phyloP scores from a whole-genome alignment of 768 basidiomycete species.

The Amanita fuliginea region DNA sequence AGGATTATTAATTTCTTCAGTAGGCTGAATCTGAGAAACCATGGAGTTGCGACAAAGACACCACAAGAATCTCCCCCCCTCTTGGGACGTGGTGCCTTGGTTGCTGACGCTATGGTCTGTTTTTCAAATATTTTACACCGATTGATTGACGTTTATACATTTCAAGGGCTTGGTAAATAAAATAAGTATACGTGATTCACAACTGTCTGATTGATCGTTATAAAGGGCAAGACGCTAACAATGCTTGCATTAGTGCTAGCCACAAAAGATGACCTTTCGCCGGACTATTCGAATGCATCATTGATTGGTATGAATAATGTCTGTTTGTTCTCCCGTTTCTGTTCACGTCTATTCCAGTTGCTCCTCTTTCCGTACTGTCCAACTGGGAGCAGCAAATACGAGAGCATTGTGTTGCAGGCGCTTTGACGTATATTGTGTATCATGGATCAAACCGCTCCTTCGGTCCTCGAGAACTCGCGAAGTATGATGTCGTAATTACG shows the following conservation, averaged over 20 bases:
- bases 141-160: neutral
- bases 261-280: slow-evolving; percentile 54
- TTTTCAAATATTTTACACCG: neutral
- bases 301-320: slow-evolving; percentile 51
- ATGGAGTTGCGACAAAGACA: slow-evolving; percentile 67
- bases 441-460: slow-evolving; percentile 60
- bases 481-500: slow-evolving; percentile 72
- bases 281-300: slow-evolving; percentile 53
- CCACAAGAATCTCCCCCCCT: slow-evolving; percentile 54
- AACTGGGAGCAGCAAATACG: slow-evolving; percentile 83
- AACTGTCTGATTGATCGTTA: slow-evolving; percentile 1
- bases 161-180: slow-evolving; percentile 32
- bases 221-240: slow-evolving; percentile 81
- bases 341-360: slow-evolving; percentile 32
- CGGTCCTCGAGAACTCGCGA: slow-evolving; percentile 44
- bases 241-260: slow-evolving; percentile 76
- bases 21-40: neutral
- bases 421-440: slow-evolving; percentile 50
- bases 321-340: neutral
- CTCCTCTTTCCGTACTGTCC: slow-evolving; percentile 73
- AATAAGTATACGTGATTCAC: slow-evolving; percentile 1
- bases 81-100: slow-evolving; percentile 77
- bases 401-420: slow-evolving; percentile 53
- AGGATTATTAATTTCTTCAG: slow-evolving; percentile 11
- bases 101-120: slow-evolving; percentile 80